phyloP scores from a whole-genome alignment of 192 early-diverging fungal species.

The Backusella morwellensis region DNA sequence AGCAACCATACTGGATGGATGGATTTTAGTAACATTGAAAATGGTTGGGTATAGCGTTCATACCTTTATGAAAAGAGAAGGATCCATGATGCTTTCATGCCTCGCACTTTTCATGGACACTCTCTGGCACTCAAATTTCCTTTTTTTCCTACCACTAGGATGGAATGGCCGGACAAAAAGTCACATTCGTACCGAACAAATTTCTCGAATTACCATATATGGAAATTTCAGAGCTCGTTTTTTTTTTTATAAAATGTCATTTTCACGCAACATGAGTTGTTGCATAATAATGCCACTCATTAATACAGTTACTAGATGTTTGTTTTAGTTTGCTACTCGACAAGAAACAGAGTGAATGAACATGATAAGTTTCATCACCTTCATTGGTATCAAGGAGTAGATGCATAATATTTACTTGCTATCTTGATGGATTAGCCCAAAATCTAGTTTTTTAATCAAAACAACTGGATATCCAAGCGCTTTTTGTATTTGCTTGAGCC shows the following conservation, averaged over 20 bases:
- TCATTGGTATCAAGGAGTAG: not conserved
- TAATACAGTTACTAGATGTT: no score
- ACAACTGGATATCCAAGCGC: not conserved
- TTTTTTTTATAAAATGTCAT: no score
- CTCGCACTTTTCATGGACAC: not conserved
- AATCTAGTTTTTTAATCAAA: not conserved
- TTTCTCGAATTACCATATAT: not conserved
- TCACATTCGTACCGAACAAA: not conserved
- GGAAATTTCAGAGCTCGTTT: not conserved
- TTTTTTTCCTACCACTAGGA: not conserved
- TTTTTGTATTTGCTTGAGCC: not conserved
- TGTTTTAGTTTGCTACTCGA: no score
- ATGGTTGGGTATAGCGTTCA: not conserved
- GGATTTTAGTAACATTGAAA: not conserved
- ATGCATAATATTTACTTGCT: not conserved
- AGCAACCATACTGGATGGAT: conserved; percentile 40
- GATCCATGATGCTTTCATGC: not conserved
- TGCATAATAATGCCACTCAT: no score
- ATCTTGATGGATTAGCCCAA: not conserved
- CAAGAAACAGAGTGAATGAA: no score
- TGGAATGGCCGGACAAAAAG: not conserved
- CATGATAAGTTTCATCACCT: not conserved
- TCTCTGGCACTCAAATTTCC: not conserved
- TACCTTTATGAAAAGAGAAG: conserved; percentile 9
- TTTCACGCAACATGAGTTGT: no score